These are phyloP conservation scores for Hymenoscyphus occultus DNA, from an alignment of 2,329 filamentous ascomycete genomes.

Conservation along the genomic window DNA sequence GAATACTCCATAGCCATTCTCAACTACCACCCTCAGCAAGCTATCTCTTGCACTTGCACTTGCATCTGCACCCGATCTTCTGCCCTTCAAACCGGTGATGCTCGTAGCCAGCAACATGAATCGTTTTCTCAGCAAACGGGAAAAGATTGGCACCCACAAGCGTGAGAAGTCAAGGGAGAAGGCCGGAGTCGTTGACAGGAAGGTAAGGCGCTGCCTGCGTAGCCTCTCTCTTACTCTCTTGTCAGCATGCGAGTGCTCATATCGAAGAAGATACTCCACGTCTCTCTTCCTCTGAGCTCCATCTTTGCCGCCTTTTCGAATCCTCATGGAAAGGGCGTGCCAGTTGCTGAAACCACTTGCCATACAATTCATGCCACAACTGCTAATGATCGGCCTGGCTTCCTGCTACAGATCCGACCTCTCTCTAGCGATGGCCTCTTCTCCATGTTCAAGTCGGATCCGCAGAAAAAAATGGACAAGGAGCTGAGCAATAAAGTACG, in stretches of 20 bases:
- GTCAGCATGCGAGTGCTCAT: conserved; percentile 21
- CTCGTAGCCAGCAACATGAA: conserved; percentile 43
- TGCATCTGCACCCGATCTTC: background rate
- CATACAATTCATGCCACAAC: conserved; percentile 22
- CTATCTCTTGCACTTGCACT: background rate
- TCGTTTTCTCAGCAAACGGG: conserved; percentile 68
- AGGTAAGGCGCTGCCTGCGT: conserved; percentile 41
- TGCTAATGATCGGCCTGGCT: conserved; percentile 29
- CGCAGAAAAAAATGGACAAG: conserved; percentile 52
- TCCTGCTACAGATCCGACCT: conserved; percentile 45
- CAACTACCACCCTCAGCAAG: background rate
- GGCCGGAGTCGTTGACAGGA: conserved; percentile 37
- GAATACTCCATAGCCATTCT: background rate
- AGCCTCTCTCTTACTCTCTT: conserved; percentile 11
- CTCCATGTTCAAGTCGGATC: conserved; percentile 62
- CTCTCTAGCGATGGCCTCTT: conserved; percentile 57
- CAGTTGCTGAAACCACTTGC: conserved; percentile 22
- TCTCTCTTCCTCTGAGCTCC: conserved; percentile 20
- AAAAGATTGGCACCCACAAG: conserved; percentile 56
- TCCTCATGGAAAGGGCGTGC: conserved; percentile 22
- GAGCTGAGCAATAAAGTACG: conserved; percentile 47
- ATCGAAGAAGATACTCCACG: conserved; percentile 17
- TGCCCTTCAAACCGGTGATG: background rate
- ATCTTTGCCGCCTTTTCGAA: conserved; percentile 27
- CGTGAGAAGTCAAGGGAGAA: conserved; percentile 56